Evolutionary conservation across 768 basidiomycete species (phyloP).

Genomic region (Cystofilobasidium bisporidii): DNA sequence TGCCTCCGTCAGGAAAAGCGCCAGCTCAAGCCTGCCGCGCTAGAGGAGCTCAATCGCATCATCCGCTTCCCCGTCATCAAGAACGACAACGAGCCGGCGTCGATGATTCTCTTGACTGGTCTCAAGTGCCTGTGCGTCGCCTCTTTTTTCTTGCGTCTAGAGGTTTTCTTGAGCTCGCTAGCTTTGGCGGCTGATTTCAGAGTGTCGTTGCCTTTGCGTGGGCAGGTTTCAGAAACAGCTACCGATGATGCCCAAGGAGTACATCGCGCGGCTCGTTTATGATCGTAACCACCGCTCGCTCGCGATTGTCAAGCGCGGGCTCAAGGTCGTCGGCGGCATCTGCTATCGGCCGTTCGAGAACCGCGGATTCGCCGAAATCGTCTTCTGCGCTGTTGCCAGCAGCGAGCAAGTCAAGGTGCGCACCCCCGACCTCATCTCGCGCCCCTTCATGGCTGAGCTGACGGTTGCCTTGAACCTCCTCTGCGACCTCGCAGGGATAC

Average conservation of each 20-base stretch:
- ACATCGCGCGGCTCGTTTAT: conserved; percentile 89
- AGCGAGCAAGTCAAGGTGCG: conserved; percentile 93
- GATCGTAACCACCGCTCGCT: conserved; percentile 85
- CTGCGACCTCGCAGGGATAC: conserved; percentile 58
- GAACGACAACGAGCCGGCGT: conserved; percentile 58
- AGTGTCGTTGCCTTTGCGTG: too few relatives aligned
- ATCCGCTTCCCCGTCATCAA: conserved; percentile 76
- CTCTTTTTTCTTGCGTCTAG: background rate
- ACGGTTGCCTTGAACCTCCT: background rate
- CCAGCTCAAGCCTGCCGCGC: conserved; percentile 62
- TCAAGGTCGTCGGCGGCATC: conserved; percentile 94
- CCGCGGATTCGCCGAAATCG: conserved; percentile 91
- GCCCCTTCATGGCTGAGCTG: background rate
- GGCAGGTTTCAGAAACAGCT: conserved; percentile 76
- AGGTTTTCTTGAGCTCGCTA: too few relatives aligned
- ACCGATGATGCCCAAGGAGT: conserved; percentile 98
- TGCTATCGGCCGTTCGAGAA: conserved; percentile 94
- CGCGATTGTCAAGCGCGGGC: conserved; percentile 88
- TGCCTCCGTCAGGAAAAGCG: conserved; percentile 42
- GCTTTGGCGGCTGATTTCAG: too few relatives aligned
- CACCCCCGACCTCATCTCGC: conserved; percentile 4
- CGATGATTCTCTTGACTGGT: conserved; percentile 27
- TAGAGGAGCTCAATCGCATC: conserved; percentile 70
- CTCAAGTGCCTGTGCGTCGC: conserved; percentile 25
- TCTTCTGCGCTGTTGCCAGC: conserved; percentile 94